Percentiles rank a stretch among this genome's conserved stretches.
Evolutionary conservation across 116 monocot species (phyloP).

Genomic region (Posidonia oceanica): DNA sequence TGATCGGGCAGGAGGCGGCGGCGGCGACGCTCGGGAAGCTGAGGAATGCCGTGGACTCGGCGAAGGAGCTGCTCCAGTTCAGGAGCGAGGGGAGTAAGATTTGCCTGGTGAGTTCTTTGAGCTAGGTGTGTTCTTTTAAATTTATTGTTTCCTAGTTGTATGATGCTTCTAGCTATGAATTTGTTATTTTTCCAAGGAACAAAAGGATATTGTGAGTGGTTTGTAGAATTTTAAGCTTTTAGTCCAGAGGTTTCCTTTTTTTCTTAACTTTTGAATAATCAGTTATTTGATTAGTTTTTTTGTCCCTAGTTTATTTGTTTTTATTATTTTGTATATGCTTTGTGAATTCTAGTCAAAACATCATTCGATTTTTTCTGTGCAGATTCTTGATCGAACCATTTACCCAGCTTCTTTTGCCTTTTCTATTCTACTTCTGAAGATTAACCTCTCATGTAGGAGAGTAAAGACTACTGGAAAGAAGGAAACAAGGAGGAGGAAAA

Average conservation of each 20-base stretch:
- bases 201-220: neutral
- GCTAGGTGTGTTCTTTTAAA: neutral
- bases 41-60: conserved; percentile 31
- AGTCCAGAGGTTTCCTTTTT: neutral
- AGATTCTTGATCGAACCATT: too few species aligned
- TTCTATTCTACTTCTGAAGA: too few species aligned
- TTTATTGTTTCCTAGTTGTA: neutral
- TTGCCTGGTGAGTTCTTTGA: conserved; percentile 39
- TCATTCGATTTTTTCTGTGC: too few species aligned
- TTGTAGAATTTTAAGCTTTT: neutral
- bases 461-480: too few species aligned
- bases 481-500: too few species aligned
- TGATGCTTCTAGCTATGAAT: too few species aligned
- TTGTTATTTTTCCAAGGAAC: neutral
- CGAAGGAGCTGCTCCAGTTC: conserved; percentile 60
- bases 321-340: too few species aligned
- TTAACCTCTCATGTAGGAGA: too few species aligned
- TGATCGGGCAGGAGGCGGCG: conserved; percentile 23
- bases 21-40: conserved; percentile 30
- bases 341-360: too few species aligned
- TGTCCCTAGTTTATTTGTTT: too few species aligned
- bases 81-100: conserved; percentile 90
- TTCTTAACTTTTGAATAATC: neutral
- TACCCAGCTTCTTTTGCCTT: too few species aligned
- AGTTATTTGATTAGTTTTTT: neutral